These are phyloP conservation scores for Akanthomyces dipterigenus DNA, from an alignment of 2,329 filamentous ascomycete genomes.

Conservation along the genomic window DNA sequence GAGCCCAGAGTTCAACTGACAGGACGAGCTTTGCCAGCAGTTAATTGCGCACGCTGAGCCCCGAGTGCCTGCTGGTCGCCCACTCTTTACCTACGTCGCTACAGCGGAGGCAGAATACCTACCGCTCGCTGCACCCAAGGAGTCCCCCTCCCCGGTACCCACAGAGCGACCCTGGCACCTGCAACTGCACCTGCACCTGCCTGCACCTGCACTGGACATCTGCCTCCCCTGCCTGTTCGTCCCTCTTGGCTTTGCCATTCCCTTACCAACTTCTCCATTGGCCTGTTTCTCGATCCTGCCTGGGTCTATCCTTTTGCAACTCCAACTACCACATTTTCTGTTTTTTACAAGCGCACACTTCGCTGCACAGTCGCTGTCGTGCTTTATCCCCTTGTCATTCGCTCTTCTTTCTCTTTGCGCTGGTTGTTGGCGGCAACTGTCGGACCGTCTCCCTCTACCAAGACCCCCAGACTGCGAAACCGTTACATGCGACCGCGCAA, in stretches of 20 bases:
- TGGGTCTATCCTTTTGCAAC: neutral
- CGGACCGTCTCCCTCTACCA: neutral
- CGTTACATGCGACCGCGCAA: constrained; percentile 5
- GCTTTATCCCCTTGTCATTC: neutral
- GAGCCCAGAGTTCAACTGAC: too few species aligned
- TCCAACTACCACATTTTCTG: neutral
- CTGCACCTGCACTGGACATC: neutral
- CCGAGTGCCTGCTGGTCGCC: too few species aligned
- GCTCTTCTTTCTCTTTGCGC: neutral
- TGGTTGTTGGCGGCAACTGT: neutral
- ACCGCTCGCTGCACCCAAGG: neutral
- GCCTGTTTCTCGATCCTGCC: neutral
- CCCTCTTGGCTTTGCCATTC: constrained; percentile 4
- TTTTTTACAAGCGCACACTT: neutral
- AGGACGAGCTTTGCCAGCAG: too few species aligned
- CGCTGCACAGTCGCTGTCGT: neutral
- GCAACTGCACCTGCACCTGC: too few species aligned
- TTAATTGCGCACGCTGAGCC: too few species aligned
- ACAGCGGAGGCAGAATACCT: too few species aligned
- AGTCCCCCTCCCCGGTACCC: neutral
- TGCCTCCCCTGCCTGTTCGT: neutral
- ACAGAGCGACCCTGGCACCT: neutral
- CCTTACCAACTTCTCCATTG: neutral
- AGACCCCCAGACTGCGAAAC: neutral
- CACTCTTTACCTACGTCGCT: too few species aligned